phyloP scores from a whole-genome alignment of 2,329 filamentous ascomycete species.

The Gaeumannomyces tritici region DNA sequence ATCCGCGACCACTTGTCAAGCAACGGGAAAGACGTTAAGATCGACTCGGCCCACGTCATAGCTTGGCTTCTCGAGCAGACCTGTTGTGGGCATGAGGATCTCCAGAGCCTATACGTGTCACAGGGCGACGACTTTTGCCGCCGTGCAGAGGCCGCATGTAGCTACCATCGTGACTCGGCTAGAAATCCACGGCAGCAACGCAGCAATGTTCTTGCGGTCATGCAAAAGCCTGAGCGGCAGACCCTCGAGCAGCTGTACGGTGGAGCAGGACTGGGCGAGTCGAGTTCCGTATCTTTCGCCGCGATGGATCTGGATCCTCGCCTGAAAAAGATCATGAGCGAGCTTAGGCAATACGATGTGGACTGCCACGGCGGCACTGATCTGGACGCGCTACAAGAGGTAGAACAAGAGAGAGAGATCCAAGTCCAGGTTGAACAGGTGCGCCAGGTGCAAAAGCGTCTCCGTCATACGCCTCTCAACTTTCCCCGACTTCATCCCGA shows the following conservation, averaged over 20 bases:
- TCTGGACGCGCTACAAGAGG: constrained; percentile 46
- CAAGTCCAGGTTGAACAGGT: constrained; percentile 48
- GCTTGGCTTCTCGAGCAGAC: constrained; percentile 57
- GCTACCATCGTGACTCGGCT: constrained; percentile 29
- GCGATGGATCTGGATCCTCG: constrained; percentile 14
- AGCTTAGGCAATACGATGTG: constrained; percentile 18
- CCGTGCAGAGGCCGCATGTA: constrained; percentile 36
- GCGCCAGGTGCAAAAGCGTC: constrained; percentile 16
- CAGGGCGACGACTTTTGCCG: constrained; percentile 54
- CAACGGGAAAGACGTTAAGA: neutral
- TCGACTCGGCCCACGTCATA: constrained; percentile 33
- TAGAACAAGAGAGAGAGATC: constrained; percentile 50
- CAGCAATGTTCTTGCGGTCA: constrained; percentile 26
- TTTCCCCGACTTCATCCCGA: too few relatives aligned
- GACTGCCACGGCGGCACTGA: constrained; percentile 10
- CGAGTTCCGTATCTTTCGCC: constrained; percentile 11
- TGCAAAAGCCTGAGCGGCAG: constrained; percentile 45
- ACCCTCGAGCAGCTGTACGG: constrained; percentile 49
- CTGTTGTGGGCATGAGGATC: constrained; percentile 47
- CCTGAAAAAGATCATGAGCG: too few relatives aligned
- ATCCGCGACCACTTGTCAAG: constrained; percentile 37
- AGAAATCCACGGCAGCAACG: constrained; percentile 18
- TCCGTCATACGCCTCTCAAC: too few relatives aligned
- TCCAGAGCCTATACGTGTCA: constrained; percentile 46
- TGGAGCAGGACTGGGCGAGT: constrained; percentile 11